Base-by-base conservation (phyloP, 2,329 filamentous ascomycete species). In the Colletotrichum theobromicola region DNA sequence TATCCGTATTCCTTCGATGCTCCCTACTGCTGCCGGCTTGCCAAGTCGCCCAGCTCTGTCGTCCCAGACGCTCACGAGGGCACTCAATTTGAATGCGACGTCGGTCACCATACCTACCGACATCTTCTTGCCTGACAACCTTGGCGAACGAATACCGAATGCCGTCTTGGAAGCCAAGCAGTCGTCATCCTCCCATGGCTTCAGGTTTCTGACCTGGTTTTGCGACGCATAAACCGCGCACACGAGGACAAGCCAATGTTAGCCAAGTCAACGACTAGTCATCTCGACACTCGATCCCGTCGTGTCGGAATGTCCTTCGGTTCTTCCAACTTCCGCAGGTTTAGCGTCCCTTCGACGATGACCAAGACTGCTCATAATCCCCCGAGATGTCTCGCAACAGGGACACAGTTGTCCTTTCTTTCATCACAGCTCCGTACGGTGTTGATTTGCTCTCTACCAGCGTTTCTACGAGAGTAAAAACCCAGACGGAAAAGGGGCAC, bases 1-100 rank as follows among this genome's bases (percentile, higher is more conserved):
- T 57, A 37, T 69, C 34, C 42, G 26, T 53, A 13, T 32, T 42
- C n/a, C n/a, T 13, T 46, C n/a, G 15, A 26, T 28, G n/a, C 30
- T 10, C 32, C 34, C 30, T 28, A 63, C 34, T 42, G 42, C 53
- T 37, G 61, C n/a, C 18, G 26, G 34, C 53, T 60, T 70, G 67
- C 71, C 71, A 74, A 74, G 67, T 61, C 26, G 60, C 71, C 61
- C 67, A 70, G 71, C 58, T 24, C 42, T 65, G n/a, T 46, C 37
- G 62, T 66, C 67, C 63, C 61, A 61, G 62, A 61, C 30, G 34
- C 30, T 32, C 42, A 16, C 67, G 61, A 74, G 42, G 32, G 9
- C 32, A 15, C 5, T 30, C 55, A 70, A 71, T 71, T 8, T 53
- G 60, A 62, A 46, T 71, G 67, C 67, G 55, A 71, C 67, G 62